These are phyloP conservation scores for Beta lomatogona DNA, from an alignment of 179 eudicot genomes.

Conservation along the genomic window DNA sequence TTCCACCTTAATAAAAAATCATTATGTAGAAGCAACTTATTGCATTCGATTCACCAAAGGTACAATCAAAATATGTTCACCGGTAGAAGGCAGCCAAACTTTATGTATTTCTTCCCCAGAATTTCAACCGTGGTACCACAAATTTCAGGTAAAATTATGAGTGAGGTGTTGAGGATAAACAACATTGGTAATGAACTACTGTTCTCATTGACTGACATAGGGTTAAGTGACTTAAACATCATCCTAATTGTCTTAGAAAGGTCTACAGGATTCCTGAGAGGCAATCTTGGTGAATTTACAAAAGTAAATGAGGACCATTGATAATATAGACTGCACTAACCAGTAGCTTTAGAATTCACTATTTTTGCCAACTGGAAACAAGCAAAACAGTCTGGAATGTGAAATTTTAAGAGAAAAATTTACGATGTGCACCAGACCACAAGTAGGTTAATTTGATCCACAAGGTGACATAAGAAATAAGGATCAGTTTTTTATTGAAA, in stretches of 20 bases:
- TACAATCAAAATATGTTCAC: neutral
- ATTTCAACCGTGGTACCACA: neutral
- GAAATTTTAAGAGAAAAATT: too few species aligned
- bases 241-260: neutral
- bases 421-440: too few species aligned
- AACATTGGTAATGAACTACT: neutral
- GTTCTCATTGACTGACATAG: neutral
- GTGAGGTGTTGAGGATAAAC: neutral
- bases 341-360: too few species aligned
- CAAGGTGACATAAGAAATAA: too few species aligned
- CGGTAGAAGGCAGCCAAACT: neutral
- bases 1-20: neutral
- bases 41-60: neutral
- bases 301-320: too few species aligned
- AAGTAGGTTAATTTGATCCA: too few species aligned
- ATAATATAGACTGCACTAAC: too few species aligned
- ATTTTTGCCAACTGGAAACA: too few species aligned
- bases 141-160: neutral
- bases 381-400: too few species aligned
- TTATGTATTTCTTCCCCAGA: neutral
- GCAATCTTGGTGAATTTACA: neutral
- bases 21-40: neutral
- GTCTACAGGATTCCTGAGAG: neutral
- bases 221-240: neutral
- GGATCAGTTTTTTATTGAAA: too few species aligned